These are phyloP conservation scores for Sisymbrium irio DNA, from an alignment of 345 rosid species.

Conservation along the genomic window DNA sequence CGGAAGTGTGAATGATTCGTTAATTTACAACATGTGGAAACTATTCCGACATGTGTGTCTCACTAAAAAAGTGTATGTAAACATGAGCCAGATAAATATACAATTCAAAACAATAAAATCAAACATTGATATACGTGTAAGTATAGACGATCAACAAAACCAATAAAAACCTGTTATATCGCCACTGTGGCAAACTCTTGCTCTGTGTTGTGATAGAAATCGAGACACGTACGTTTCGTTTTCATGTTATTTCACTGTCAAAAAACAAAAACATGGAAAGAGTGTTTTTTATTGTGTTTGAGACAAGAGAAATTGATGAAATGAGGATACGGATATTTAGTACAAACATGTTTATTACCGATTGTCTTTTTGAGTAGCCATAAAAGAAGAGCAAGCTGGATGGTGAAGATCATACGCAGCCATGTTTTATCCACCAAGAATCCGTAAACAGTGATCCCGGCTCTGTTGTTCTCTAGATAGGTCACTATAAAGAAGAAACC, in stretches of 20 bases:
- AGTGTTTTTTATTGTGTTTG: background rate
- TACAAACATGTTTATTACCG: slow-evolving; percentile 27
- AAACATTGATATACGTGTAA: too few species aligned
- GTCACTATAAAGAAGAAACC: slow-evolving; percentile 41
- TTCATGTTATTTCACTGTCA: slow-evolving; percentile 35
- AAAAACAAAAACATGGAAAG: slow-evolving; percentile 2
- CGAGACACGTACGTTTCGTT: background rate
- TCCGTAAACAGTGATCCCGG: slow-evolving; percentile 79
- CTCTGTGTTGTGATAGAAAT: background rate
- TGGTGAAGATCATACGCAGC: slow-evolving; percentile 71
- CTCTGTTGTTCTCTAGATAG: slow-evolving; percentile 72
- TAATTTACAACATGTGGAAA: too few species aligned
- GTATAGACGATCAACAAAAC: too few species aligned
- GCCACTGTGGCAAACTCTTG: background rate
- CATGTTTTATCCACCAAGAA: slow-evolving; percentile 76
- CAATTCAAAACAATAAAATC: too few species aligned
- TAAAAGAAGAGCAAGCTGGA: slow-evolving; percentile 71
- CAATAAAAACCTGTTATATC: background rate
- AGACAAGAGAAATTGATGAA: background rate
- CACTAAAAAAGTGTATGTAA: too few species aligned
- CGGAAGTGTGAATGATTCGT: too few species aligned
- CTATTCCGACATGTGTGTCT: too few species aligned
- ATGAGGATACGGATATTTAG: background rate
- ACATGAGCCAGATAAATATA: too few species aligned
- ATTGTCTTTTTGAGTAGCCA: slow-evolving; percentile 86